phyloP scores from a whole-genome alignment of 176 grass and related monocot species.

The Avena sativa region DNA sequence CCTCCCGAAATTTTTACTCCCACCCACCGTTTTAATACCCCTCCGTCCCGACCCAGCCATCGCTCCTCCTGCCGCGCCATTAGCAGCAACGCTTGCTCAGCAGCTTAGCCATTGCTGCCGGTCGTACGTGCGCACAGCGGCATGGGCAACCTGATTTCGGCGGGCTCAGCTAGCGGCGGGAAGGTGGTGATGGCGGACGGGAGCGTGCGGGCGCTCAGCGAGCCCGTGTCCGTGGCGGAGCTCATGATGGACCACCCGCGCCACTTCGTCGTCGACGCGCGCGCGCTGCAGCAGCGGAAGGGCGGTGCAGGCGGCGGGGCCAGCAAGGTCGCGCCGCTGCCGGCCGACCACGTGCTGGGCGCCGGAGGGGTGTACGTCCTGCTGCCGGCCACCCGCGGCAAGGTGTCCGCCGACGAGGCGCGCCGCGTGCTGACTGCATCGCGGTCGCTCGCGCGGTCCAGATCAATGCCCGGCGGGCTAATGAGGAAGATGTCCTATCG shows the following conservation, averaged over 20 bases:
- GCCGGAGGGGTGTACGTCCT: slow-evolving; percentile 75
- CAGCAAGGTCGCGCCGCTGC: slow-evolving; percentile 65
- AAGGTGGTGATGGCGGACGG: slow-evolving; percentile 90
- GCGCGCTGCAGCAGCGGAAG: slow-evolving; percentile 34
- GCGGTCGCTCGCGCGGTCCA: slow-evolving; percentile 55
- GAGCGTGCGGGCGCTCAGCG: slow-evolving; percentile 60
- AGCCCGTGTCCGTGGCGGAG: slow-evolving; percentile 83
- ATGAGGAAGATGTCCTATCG: slow-evolving; percentile 48
- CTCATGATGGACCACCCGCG: slow-evolving; percentile 94
- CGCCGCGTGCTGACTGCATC: slow-evolving; percentile 61
- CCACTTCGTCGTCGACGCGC: slow-evolving; percentile 85
- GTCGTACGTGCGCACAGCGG: neutral
- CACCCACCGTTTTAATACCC: slow-evolving; percentile 52
- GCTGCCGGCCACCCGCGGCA: slow-evolving; percentile 69
- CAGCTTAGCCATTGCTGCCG: neutral
- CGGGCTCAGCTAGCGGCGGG: slow-evolving; percentile 25
- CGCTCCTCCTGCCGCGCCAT: slow-evolving; percentile 27
- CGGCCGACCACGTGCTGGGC: slow-evolving; percentile 81
- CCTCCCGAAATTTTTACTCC: neutral
- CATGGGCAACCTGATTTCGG: slow-evolving; percentile 81
- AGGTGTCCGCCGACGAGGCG: slow-evolving; percentile 73
- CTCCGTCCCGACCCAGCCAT: neutral
- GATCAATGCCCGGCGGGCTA: slow-evolving; percentile 48
- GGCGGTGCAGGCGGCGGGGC: neutral
- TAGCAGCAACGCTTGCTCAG: neutral